Base-by-base conservation (phyloP, 148 eudicot species). In the Vaccinium myrtillus region DNA sequence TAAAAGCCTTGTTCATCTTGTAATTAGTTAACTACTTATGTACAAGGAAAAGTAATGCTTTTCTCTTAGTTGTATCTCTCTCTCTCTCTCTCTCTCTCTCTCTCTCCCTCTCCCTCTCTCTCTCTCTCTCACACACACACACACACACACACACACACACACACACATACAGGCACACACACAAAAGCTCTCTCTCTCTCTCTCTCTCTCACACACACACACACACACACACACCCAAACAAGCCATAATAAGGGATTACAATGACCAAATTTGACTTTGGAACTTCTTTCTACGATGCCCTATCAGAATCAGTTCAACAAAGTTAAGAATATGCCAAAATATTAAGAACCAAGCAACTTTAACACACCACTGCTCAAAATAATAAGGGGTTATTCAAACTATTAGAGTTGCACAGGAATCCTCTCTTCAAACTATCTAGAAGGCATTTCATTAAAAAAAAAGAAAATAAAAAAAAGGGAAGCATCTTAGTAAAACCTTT, bases 1-100 rank as follows among this genome's bases (percentile, higher is more conserved):
- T 27, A 16, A 30, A 83, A 19, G 80, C 76, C 86, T 79, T 86
- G 86, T 86, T 71, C 88, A 73, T 73, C 65, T 59, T 83, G 88
- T 83, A 83, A 63, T 63, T 83, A 83, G 23, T 63, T 63, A 63
- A 59, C 80, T 83, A 73, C 76, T 21, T 67, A 15, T 86, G 88
- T 83, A 79, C 84, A 86, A 83, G 83, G 81, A 79, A 30, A 71
- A 67, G 77, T 53, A 70, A 80, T 61, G 27, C 73, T 67, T 67
- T 65, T 25, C 36, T 67, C 36, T 67, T 67, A 32, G 36, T 67
- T 10, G 36, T 2, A 12, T 8, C 70, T 23, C 5, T 0, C 18
- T 61, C 15, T 2, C 0, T 58, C 54, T 58, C 30, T 46, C 49
- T 43, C 49, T 76, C 30, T 59, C 39, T 23, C 73, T 14, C 39